These are phyloP conservation scores for Lactifluus volemus DNA, from an alignment of 768 basidiomycete species.

Conservation along the genomic window DNA sequence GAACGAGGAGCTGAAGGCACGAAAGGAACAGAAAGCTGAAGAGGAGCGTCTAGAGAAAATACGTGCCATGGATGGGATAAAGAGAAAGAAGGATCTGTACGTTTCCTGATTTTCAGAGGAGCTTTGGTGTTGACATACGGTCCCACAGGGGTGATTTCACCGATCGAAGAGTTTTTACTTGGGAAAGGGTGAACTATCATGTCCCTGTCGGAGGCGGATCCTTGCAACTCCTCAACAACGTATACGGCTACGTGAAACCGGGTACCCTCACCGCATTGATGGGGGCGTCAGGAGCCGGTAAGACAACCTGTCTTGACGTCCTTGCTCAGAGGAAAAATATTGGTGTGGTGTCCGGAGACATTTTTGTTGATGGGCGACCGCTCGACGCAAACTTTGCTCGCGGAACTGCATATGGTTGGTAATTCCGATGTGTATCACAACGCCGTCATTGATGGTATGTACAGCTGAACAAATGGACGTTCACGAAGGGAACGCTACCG, in stretches of 20 bases:
- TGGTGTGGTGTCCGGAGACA: conserved; percentile 55
- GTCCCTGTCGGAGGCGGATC: conserved; percentile 62
- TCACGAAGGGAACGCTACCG: conserved; percentile 74
- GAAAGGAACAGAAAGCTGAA: conserved; percentile 29
- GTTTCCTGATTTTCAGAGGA: conserved; percentile 20
- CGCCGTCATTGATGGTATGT: conserved; percentile 22
- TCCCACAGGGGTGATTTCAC: conserved; percentile 8
- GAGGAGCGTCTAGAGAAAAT: conserved; percentile 27
- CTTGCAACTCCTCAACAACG: conserved; percentile 59
- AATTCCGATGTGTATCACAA: conserved; percentile 20
- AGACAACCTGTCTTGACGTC: conserved; percentile 71
- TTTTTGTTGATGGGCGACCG: conserved; percentile 58
- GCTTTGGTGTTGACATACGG: neutral
- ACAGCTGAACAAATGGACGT: conserved; percentile 67
- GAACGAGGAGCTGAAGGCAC: conserved; percentile 44
- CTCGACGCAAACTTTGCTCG: conserved; percentile 48
- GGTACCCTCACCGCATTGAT: conserved; percentile 72
- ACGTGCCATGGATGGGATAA: conserved; percentile 16
- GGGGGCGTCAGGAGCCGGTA: conserved; percentile 79
- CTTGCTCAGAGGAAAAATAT: conserved; percentile 69
- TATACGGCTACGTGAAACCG: conserved; percentile 76
- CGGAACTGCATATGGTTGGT: conserved; percentile 57
- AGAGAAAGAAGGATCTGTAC: conserved; percentile 48
- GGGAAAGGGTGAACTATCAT: conserved; percentile 70
- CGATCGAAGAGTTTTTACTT: conserved; percentile 60